Evolutionary conservation across 768 basidiomycete genomes (phyloP).

Genomic region (Lactarius sp.): DNA sequence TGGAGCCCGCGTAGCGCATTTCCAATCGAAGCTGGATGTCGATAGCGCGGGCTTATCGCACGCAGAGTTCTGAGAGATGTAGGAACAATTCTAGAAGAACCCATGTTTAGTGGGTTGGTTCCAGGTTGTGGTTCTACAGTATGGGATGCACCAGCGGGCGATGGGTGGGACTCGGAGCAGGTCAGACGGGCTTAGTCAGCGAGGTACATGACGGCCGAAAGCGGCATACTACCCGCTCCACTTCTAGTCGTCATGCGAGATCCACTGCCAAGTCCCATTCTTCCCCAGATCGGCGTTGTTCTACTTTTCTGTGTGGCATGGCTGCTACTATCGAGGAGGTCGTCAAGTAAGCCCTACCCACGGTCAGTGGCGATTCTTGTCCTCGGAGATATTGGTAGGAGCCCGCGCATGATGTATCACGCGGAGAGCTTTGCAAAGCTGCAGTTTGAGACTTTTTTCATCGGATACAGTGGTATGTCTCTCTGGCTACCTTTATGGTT

Average conservation of each 20-base stretch:
- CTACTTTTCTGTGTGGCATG: constrained; percentile 1
- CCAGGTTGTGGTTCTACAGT: too few relatives aligned
- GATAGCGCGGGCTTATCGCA: neutral
- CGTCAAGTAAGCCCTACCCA: constrained; percentile 31
- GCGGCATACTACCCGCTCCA: neutral
- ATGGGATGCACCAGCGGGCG: neutral
- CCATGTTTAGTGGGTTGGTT: neutral
- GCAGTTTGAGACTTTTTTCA: constrained; percentile 69
- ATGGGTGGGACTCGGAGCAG: neutral
- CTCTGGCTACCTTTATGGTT: neutral
- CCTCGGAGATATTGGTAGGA: constrained; percentile 91
- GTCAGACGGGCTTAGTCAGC: constrained; percentile 10
- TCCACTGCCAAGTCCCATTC: neutral
- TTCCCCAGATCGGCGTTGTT: neutral
- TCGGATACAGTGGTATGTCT: constrained; percentile 78
- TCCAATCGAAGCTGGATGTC: neutral
- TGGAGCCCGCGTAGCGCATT: constrained; percentile 7
- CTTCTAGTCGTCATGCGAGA: neutral
- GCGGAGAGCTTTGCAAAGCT: constrained; percentile 85
- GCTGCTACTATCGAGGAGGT: constrained; percentile 6
- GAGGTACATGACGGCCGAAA: neutral
- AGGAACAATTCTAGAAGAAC: constrained; percentile 1
- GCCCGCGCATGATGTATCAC: constrained; percentile 99
- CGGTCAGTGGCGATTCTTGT: constrained; percentile 87
- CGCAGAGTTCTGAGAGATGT: neutral